Evolutionary conservation across 306 rosid species (phyloP).

Genomic region (Cajanus cajan): DNA sequence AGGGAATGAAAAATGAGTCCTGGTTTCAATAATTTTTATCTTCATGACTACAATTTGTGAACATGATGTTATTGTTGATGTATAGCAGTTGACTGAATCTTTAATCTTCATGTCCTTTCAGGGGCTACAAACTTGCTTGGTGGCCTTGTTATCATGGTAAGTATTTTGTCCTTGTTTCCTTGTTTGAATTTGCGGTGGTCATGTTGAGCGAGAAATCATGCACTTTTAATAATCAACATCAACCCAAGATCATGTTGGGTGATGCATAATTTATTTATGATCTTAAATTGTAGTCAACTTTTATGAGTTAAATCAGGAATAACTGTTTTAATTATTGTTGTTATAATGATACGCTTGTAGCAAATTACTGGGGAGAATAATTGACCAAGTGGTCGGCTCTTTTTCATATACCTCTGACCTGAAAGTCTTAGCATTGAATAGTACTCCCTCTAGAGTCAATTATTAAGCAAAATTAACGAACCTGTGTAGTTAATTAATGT

Average conservation of each 20-base stretch:
- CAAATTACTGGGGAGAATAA: background rate
- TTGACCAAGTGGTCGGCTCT: background rate
- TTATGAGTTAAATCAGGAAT: background rate
- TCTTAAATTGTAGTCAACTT: background rate
- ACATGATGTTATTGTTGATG: slow-evolving; percentile 15
- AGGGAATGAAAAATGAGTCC: background rate
- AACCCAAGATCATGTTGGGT: background rate
- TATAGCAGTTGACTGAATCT: slow-evolving; percentile 35
- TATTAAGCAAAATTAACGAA: too few species aligned
- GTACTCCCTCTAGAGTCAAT: background rate
- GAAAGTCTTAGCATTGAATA: background rate
- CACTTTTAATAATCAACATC: background rate
- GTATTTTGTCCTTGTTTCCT: slow-evolving; percentile 17
- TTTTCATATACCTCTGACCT: background rate
- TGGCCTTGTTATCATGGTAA: slow-evolving; percentile 86
- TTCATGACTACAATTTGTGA: background rate
- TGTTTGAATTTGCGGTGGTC: slow-evolving; percentile 2
- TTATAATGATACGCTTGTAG: background rate
- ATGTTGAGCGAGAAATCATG: background rate
- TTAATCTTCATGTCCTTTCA: slow-evolving; percentile 40
- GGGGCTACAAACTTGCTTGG: slow-evolving; percentile 99
- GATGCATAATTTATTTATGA: background rate
- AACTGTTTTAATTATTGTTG: background rate
- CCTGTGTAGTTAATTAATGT: too few species aligned
- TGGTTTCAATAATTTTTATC: background rate